phyloP scores from a whole-genome alignment of 495 filamentous ascomycete species.

The Daldinia bambusicola region DNA sequence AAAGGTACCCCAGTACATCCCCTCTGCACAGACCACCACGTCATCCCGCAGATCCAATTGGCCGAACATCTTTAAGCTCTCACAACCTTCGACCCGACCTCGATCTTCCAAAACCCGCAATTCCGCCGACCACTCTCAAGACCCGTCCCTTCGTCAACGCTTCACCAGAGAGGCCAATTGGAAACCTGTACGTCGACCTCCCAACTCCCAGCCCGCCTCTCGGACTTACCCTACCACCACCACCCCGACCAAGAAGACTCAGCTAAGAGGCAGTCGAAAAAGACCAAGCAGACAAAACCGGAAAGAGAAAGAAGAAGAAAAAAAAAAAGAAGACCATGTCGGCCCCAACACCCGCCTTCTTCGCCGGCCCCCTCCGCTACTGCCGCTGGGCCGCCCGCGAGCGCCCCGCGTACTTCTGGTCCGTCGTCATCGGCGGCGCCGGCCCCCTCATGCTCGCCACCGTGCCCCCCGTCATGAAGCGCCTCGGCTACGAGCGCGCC shows the following conservation, averaged over 20 bases:
- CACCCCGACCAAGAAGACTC: not conserved
- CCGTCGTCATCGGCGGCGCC: slow-evolving; percentile 72
- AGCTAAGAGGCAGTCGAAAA: too few species aligned
- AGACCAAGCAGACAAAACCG: not conserved
- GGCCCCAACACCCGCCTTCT: slow-evolving; percentile 76
- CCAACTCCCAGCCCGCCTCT: too few species aligned
- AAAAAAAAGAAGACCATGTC: slow-evolving; percentile 61
- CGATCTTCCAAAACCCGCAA: slow-evolving; percentile 9
- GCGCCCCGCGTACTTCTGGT: slow-evolving; percentile 89
- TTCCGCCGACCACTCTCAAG: slow-evolving; percentile 7
- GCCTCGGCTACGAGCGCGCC: slow-evolving; percentile 75
- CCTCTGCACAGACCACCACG: slow-evolving; percentile 16
- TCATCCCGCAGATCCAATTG: slow-evolving; percentile 12
- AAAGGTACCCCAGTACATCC: not conserved
- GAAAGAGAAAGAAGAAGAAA: not conserved
- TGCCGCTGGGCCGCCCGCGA: slow-evolving; percentile 85
- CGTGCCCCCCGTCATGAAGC: slow-evolving; percentile 74
- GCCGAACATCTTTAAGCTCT: slow-evolving; percentile 14
- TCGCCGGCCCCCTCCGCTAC: slow-evolving; percentile 81
- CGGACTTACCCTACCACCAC: not conserved
- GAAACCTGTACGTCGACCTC: not conserved
- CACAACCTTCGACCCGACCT: slow-evolving; percentile 11
- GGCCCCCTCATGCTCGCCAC: slow-evolving; percentile 75
- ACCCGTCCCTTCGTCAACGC: slow-evolving; percentile 17
- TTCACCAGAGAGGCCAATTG: slow-evolving; percentile 29